phyloP scores from a whole-genome alignment of 139 green algal genomes.

The Chlamydomonas sp. region DNA sequence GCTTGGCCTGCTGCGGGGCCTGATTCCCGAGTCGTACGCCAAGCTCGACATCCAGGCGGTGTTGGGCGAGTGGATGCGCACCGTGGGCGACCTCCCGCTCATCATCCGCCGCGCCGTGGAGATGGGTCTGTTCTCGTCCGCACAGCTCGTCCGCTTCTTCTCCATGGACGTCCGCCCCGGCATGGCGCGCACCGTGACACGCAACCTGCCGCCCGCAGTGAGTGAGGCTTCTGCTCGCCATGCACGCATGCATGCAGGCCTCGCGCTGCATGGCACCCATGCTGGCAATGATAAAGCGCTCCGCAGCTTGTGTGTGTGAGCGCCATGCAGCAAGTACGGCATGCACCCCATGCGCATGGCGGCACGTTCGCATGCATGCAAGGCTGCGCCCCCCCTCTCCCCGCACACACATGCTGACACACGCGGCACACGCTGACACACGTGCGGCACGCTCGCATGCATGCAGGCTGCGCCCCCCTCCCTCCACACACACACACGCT shows the following conservation, averaged over 20 bases:
- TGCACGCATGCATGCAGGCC: not conserved
- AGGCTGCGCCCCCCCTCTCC: no score
- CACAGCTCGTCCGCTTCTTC: slow-evolving; percentile 88
- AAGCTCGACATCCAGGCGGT: slow-evolving; percentile 78
- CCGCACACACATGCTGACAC: no score
- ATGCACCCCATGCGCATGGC: not conserved
- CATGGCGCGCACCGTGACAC: slow-evolving; percentile 72
- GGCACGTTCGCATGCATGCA: no score
- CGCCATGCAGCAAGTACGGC: not conserved
- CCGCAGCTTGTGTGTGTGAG: slow-evolving; percentile 5
- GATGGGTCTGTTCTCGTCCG: slow-evolving; percentile 89
- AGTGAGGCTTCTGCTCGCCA: no score
- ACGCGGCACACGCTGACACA: not conserved
- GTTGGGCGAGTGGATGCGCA: slow-evolving; percentile 73
- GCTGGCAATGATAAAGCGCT: not conserved
- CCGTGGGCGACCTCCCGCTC: slow-evolving; percentile 72
- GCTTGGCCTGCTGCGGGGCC: slow-evolving; percentile 71
- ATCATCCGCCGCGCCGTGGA: slow-evolving; percentile 82
- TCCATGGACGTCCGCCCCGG: slow-evolving; percentile 85
- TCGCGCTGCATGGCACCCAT: not conserved
- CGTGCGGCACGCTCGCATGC: not conserved
- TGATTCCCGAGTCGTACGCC: slow-evolving; percentile 85
- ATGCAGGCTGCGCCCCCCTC: no score
- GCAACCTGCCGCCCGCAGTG: slow-evolving; percentile 61
- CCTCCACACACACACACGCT: no score